Base-by-base conservation (phyloP, 2,329 filamentous ascomycete species). In the Davidsoniella neocaledoniae region DNA sequence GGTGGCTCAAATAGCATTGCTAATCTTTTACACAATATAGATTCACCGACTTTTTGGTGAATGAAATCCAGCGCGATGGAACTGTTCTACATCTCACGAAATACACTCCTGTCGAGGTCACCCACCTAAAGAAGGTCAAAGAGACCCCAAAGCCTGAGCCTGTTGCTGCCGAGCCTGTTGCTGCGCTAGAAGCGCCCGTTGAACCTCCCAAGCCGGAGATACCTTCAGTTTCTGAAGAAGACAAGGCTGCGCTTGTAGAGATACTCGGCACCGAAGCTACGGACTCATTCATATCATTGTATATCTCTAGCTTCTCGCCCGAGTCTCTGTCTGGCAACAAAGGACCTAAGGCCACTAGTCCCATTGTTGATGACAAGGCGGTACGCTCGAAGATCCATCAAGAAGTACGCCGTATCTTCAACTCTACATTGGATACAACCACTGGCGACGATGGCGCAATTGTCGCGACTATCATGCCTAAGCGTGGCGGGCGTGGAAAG, bases 21-120 rank as follows among this genome's bases (percentile, higher is more conserved):
- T 42, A 17, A 38, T 23, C 6, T 42, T 42, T 9, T 40, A 23
- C 16, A 33, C 43, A 17, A 33, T 45, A 17, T 46, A 77, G 86
- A 56, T 95, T 88, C 63, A 90, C 87, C 3, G 88, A 95, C 62
- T 95, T 95, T 58, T 70, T 91, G 57, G 88, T 95, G 57, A 88
- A 94, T 60, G 88, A 95, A 64, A 90, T 95, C 54, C 68, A 75
- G 17, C 78, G 80, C 26, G 76, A 82, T 59, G 87, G 87, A 14
- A 66, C 78, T 49, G 84, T 94, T 12, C 63, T 91, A 48, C 86
- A 90, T 62, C 68, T 95, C 45, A 70, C 64, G 33, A 51, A 53
- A 9, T 48, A 40, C 23, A 41, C 43, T 17, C 48, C 47, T n/a
- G 48, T 51, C 14, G 43, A 51, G 23, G 49, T 53, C 25, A 49